Percentiles rank a stretch among this genome's conserved stretches.
Evolutionary conservation across 768 basidiomycete genomes (phyloP).

Genomic region (Suillus brevipes): DNA sequence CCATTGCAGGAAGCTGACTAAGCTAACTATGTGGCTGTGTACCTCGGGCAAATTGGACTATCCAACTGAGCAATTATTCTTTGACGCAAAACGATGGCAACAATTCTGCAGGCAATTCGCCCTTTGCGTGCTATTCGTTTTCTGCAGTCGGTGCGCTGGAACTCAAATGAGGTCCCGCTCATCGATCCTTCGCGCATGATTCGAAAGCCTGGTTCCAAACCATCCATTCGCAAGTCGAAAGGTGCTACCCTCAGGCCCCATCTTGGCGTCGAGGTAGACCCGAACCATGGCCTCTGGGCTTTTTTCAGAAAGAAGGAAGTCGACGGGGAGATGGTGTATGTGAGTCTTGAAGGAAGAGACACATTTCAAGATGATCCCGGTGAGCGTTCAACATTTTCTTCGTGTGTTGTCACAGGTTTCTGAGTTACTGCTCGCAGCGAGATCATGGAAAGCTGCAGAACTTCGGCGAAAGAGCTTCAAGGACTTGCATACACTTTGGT

Average conservation of each 20-base stretch:
- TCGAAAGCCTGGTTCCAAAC: background rate
- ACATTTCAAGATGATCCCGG: conserved; percentile 35
- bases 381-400: conserved; percentile 22
- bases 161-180: conserved; percentile 19
- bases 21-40: conserved; percentile 25
- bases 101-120: conserved; percentile 21
- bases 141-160: conserved; percentile 21
- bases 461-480: conserved; percentile 88
- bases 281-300: conserved; percentile 73
- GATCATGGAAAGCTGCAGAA: conserved; percentile 85
- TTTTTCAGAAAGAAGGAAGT: conserved; percentile 68
- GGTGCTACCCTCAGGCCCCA: conserved; percentile 43
- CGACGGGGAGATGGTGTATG: conserved; percentile 53
- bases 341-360: conserved; percentile 42
- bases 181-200: conserved; percentile 8
- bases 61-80: background rate
- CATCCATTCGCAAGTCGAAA: conserved; percentile 6
- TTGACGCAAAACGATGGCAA: conserved; percentile 20
- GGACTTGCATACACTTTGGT: conserved; percentile 95
- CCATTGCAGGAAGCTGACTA: conserved; percentile 12
- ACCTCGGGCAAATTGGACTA: conserved; percentile 2
- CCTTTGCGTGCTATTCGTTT: conserved; percentile 18
- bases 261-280: conserved; percentile 43
- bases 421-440: conserved; percentile 52
- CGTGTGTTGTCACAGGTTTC: background rate